Evolutionary conservation across 1,139 yeast species (phyloP).

Genomic region (Kazachstania sp.): DNA sequence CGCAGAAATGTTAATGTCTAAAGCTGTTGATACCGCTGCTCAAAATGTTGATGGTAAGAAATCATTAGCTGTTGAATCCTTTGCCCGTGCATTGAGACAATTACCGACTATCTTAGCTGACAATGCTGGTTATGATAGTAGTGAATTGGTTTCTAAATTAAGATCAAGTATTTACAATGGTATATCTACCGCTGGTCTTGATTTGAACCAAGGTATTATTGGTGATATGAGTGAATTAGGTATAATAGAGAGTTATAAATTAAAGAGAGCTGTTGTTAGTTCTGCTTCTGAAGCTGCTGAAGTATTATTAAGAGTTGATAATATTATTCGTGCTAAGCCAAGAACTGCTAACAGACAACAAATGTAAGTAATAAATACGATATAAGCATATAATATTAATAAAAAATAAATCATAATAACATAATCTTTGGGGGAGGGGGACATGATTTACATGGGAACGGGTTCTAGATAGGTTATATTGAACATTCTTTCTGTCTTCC

Average conservation of each 20-base stretch:
- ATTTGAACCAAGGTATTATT: constrained; percentile 70
- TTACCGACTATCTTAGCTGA: constrained; percentile 93
- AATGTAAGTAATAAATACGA: constrained; percentile 16
- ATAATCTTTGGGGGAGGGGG: too few species aligned
- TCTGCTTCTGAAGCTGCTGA: constrained; percentile 98
- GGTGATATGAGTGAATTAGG: constrained; percentile 95
- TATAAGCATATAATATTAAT: background rate
- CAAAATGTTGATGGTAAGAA: constrained; percentile 91
- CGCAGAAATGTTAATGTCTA: constrained; percentile 96
- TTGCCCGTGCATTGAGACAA: constrained; percentile 89
- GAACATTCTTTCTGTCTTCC: too few species aligned
- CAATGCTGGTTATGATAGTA: constrained; percentile 93
- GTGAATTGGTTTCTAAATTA: constrained; percentile 83
- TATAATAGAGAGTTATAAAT: constrained; percentile 81
- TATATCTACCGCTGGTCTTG: constrained; percentile 83
- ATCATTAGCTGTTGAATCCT: constrained; percentile 89
- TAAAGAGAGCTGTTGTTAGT: constrained; percentile 90
- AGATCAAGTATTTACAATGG: constrained; percentile 93
- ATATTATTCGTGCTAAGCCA: constrained; percentile 93
- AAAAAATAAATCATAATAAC: background rate
- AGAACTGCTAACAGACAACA: constrained; percentile 79
- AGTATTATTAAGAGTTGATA: constrained; percentile 87
- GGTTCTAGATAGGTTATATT: too few species aligned
- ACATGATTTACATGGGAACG: too few species aligned
- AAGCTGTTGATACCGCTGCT: constrained; percentile 93